Evolutionary conservation across 768 basidiomycete species (phyloP).

Genomic region (Mycena belliarum): DNA sequence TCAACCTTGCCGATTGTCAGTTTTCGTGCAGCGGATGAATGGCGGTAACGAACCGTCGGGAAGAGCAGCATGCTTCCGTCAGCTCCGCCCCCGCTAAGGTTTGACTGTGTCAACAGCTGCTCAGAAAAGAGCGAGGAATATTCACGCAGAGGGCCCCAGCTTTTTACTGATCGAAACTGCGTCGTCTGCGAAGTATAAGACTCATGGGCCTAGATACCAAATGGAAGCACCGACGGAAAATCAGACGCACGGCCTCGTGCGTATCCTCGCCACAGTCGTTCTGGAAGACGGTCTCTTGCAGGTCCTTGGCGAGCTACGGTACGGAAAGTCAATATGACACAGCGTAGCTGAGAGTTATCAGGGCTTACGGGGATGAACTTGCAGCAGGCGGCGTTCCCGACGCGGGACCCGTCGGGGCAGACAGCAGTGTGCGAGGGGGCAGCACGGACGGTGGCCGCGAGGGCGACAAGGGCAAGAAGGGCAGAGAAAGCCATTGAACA

Average conservation of each 20-base stretch:
- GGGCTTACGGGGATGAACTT: neutral
- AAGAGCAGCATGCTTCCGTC: slow-evolving; percentile 2
- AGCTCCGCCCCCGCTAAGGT: neutral
- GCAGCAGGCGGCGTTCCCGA: slow-evolving; percentile 1
- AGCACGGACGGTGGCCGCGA: neutral
- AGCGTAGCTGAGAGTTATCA: neutral
- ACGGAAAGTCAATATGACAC: neutral
- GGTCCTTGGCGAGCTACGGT: neutral
- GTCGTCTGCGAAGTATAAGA: slow-evolving; percentile 1
- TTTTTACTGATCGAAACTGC: neutral
- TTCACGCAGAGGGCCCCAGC: neutral
- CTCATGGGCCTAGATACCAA: too few species aligned
- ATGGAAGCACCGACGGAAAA: neutral
- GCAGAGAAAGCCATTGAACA: neutral
- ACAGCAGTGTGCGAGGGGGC: neutral
- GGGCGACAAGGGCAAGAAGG: neutral
- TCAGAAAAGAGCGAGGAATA: too few species aligned
- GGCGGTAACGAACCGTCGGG: neutral
- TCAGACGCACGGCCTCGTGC: neutral
- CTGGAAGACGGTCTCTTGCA: slow-evolving; percentile 1
- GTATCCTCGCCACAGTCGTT: slow-evolving; percentile 7
- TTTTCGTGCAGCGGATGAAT: neutral
- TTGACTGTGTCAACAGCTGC: too few species aligned
- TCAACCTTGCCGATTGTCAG: neutral
- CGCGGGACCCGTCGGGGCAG: neutral